Base-by-base conservation (phyloP, 208 protist genomes). In the Sergeia podlipaevii region DNA sequence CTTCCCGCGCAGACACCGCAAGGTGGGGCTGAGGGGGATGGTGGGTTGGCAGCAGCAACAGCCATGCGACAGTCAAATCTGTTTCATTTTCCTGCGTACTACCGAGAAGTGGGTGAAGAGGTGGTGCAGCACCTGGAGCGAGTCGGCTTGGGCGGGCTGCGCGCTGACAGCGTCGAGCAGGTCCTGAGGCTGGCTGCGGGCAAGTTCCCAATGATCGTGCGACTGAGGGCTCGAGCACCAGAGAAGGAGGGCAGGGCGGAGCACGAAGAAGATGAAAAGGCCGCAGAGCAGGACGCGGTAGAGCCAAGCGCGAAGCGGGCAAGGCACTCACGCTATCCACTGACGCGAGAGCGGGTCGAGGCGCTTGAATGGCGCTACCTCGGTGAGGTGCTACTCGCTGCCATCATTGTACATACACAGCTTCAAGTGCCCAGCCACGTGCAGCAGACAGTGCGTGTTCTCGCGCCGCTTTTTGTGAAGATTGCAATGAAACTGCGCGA, bases 371-470 rank as follows among this genome's bases (percentile, higher is more conserved):
- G 55, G n/a, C 79, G 86, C 18, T 93, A 91, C 29, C 37, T 65
- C 3, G 73, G 65, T 4, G 81, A 93, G 50, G 81, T 90, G 34
- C 72, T 93, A 10, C 65, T 93, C 2, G 77, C 80, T 4, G 72
- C 83, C 13, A 34, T 91, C 0, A 46, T 93, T 5, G 77, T 85
- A 11, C 60, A 91, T 50, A 89, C 86, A 13, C 86, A 93, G 63
- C 60, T 93, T 37, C 50, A 72, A 15, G 70, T 72, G 2, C 60
- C 75, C 2, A 91, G 86, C 42, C 70, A 80, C 6, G 74, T 87
- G 30, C 79, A 89, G 58, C 51, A 75, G 48, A 55, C 89, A 17
- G 65, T 85, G 58, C 86, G 86, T 17, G 64, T 63, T n/a, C 43
- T 90, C 1, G 67, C 70, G 0, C 86, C 86, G 27, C 62, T 93